Conservation (phyloP, 2,329 filamentous ascomycete genomes). For the Ophiostoma piceae region DNA sequence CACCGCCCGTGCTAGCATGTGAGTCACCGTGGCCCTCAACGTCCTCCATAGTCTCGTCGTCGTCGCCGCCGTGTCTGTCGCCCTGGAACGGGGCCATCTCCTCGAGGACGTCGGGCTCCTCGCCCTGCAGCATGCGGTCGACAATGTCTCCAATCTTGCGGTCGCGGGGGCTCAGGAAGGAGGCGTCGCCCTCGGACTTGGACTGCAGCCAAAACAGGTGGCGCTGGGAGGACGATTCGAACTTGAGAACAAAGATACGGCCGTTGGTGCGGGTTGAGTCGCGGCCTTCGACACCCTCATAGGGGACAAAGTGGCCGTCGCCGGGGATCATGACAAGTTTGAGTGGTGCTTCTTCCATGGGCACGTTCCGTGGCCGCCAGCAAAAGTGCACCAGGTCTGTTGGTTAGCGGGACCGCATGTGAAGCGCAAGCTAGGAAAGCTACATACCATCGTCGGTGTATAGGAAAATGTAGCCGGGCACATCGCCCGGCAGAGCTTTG, state of each 20-base stretch:
- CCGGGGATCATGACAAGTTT: slow-evolving; percentile 91
- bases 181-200: slow-evolving; percentile 71
- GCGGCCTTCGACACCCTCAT: slow-evolving; percentile 57
- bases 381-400: slow-evolving; percentile 89
- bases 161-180: slow-evolving; percentile 80
- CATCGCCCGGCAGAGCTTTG: slow-evolving; percentile 55
- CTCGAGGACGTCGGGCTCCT: slow-evolving; percentile 72
- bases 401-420: background rate
- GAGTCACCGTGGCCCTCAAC: slow-evolving; percentile 59
- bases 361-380: slow-evolving; percentile 77
- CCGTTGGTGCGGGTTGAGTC: slow-evolving; percentile 67
- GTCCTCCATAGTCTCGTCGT: slow-evolving; percentile 75
- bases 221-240: slow-evolving; percentile 83
- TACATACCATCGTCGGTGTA: slow-evolving; percentile 77
- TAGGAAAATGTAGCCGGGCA: slow-evolving; percentile 84
- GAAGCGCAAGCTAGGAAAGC: background rate
- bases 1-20: slow-evolving; percentile 62
- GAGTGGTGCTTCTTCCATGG: slow-evolving; percentile 69
- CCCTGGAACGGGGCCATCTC: slow-evolving; percentile 58
- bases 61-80: slow-evolving; percentile 38
- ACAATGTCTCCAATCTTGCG: slow-evolving; percentile 84
- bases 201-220: slow-evolving; percentile 97
- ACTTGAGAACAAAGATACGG: slow-evolving; percentile 89
- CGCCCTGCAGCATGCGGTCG: slow-evolving; percentile 76
- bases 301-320: slow-evolving; percentile 82